These are phyloP conservation scores for Cudoniella acicularis DNA, from an alignment of 495 filamentous ascomycete species.

Conservation along the genomic window DNA sequence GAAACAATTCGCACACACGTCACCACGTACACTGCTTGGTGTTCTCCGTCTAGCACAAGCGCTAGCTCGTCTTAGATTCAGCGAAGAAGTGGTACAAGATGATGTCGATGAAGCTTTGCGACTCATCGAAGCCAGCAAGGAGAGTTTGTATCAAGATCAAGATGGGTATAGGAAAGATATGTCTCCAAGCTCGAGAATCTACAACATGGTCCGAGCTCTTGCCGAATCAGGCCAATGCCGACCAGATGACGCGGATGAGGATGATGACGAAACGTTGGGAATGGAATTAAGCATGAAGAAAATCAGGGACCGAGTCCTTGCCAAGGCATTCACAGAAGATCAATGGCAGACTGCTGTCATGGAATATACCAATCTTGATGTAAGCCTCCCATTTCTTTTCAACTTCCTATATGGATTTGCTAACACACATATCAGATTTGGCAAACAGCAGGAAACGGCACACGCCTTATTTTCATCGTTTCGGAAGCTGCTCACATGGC, in stretches of 20 bases:
- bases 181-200: constrained; percentile 85
- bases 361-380: constrained; percentile 83
- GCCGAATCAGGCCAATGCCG: constrained; percentile 68
- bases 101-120: constrained; percentile 95
- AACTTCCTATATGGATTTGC: background rate
- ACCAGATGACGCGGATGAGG: constrained; percentile 64
- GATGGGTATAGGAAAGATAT: constrained; percentile 59
- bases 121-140: constrained; percentile 87
- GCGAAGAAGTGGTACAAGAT: constrained; percentile 74
- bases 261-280: constrained; percentile 48
- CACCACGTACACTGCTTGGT: constrained; percentile 87
- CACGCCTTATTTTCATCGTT: constrained; percentile 71
- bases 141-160: constrained; percentile 69
- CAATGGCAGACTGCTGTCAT: constrained; percentile 81
- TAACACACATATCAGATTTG: constrained; percentile 62
- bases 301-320: constrained; percentile 84
- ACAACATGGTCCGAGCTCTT: constrained; percentile 83
- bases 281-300: constrained; percentile 76
- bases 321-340: constrained; percentile 94
- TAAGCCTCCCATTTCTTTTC: constrained; percentile 48
- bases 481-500: constrained; percentile 25
- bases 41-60: constrained; percentile 92
- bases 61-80: constrained; percentile 89
- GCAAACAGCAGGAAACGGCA: constrained; percentile 88
- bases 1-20: constrained; percentile 88